Base-by-base conservation (phyloP, 108 stramenopile genomes). In the Cylindrotheca fusiformis region DNA sequence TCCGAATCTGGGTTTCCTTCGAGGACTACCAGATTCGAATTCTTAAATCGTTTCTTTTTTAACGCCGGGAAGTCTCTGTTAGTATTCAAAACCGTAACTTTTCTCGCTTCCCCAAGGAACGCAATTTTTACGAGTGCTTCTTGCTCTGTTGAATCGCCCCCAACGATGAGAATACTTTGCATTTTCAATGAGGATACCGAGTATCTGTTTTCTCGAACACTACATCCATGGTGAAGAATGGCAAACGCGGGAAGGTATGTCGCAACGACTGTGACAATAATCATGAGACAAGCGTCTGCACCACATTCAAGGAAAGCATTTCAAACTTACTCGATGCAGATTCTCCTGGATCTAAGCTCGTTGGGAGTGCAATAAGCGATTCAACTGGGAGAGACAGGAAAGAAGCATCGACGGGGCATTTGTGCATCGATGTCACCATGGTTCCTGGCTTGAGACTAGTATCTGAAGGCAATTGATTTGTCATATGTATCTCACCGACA, bases 221-320 rank as follows among this genome's bases (percentile, higher is more conserved):
- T 46, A 26, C 58, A n/a, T 26, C 78, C 73, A 45, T 74, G 72
- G 49, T 76, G 63, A 33, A 76, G 52, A 36, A 71, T 67, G 23
- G 45, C 59, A 58, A 80, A 75, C 10, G 79, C 74, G 0, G 74
- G 71, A 14, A 76, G 21, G 33, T 67, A 76, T 3, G 66, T 73
- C 5, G 74, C 67, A 17, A 75, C 31, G 0, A 75, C 46, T 10
- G 52, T 32, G 18, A 62, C n/a, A n/a, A n/a, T n/a, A n/a, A n/a
- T n/a, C n/a, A n/a, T n/a, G n/a, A n/a, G n/a, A n/a, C n/a, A n/a
- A n/a, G n/a, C n/a, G n/a, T n/a, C n/a, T n/a, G n/a, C n/a, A n/a
- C n/a, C n/a, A n/a, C n/a, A n/a, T n/a, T n/a, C n/a, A n/a, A n/a
- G n/a, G n/a, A n/a, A n/a, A n/a, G n/a, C n/a, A n/a, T n/a, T n/a